These are phyloP conservation scores for Candida buenavistaensis DNA, from an alignment of 1,139 yeast species.

Conservation along the genomic window DNA sequence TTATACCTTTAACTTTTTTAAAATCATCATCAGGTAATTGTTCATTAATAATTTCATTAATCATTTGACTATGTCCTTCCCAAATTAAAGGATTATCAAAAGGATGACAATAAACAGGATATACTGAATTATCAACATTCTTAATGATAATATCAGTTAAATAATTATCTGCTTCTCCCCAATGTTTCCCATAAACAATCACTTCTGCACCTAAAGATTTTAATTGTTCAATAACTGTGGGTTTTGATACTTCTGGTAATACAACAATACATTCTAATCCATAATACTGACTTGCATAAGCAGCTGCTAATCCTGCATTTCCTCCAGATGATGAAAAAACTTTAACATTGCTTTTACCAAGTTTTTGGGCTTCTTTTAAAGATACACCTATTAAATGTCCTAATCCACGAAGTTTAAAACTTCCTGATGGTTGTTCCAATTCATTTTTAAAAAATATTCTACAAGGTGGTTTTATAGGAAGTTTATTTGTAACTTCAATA, in stretches of 20 bases:
- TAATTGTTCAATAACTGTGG: slow-evolving; percentile 26
- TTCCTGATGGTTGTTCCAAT: slow-evolving; percentile 42
- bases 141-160: slow-evolving; percentile 23
- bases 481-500: slow-evolving; percentile 31
- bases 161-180: slow-evolving; percentile 39
- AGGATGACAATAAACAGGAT: slow-evolving; percentile 42
- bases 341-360: slow-evolving; percentile 21
- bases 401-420: slow-evolving; percentile 42
- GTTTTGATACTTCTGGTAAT: slow-evolving; percentile 30
- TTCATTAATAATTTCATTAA: slow-evolving; percentile 30
- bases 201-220: slow-evolving; percentile 29
- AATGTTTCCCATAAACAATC: slow-evolving; percentile 31
- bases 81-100: slow-evolving; percentile 39
- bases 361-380: slow-evolving; percentile 19
- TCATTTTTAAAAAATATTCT: slow-evolving; percentile 45
- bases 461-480: slow-evolving; percentile 40
- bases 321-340: slow-evolving; percentile 47
- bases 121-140: slow-evolving; percentile 16
- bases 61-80: slow-evolving; percentile 40
- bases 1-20: slow-evolving; percentile 33
- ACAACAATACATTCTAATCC: slow-evolving; percentile 39
- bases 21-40: slow-evolving; percentile 20
- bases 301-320: slow-evolving; percentile 50
- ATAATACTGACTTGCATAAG: slow-evolving; percentile 31
- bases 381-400: slow-evolving; percentile 31